Conservation (phyloP, 2,329 filamentous ascomycete species). For the Ceratocystiopsis minuta region DNA sequence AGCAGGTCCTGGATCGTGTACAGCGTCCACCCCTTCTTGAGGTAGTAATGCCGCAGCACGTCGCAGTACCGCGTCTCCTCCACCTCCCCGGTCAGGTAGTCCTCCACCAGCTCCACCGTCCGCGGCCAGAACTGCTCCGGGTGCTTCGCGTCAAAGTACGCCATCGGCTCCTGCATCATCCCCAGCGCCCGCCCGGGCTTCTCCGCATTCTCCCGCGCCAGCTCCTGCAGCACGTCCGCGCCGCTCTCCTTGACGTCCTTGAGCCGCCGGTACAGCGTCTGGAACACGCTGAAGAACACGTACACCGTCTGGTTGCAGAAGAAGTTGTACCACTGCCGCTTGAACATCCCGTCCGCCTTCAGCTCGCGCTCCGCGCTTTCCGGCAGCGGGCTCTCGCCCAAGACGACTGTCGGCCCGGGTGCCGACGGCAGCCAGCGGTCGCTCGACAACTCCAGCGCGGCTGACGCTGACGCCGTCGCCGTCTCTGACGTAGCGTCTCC, state of each 20-base stretch:
- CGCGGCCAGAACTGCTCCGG: conserved; percentile 65
- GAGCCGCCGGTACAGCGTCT: conserved; percentile 75
- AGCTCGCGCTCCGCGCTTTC: conserved; percentile 39
- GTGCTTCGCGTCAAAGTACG: conserved; percentile 55
- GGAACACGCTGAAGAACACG: conserved; percentile 86
- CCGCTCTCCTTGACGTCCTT: conserved; percentile 68
- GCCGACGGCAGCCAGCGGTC: conserved; percentile 47
- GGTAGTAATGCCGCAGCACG: conserved; percentile 76
- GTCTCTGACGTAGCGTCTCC: background rate
- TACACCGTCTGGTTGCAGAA: conserved; percentile 85
- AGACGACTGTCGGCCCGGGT: conserved; percentile 35
- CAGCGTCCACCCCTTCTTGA: conserved; percentile 78
- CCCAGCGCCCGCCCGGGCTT: conserved; percentile 75
- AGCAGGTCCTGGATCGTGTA: conserved; percentile 88
- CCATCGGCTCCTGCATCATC: conserved; percentile 59
- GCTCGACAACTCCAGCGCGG: conserved; percentile 43
- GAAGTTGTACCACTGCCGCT: conserved; percentile 67
- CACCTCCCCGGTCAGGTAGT: conserved; percentile 64
- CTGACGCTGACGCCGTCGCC: conserved; percentile 28
- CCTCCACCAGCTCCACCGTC: conserved; percentile 70
- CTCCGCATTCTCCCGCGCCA: conserved; percentile 51
- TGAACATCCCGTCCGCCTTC: conserved; percentile 65
- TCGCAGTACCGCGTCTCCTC: conserved; percentile 79
- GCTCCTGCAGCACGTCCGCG: conserved; percentile 52
- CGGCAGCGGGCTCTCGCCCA: conserved; percentile 32